Evolutionary conservation across 805 yeast species (phyloP).

Genomic region (Hanseniaspora thailandica): DNA sequence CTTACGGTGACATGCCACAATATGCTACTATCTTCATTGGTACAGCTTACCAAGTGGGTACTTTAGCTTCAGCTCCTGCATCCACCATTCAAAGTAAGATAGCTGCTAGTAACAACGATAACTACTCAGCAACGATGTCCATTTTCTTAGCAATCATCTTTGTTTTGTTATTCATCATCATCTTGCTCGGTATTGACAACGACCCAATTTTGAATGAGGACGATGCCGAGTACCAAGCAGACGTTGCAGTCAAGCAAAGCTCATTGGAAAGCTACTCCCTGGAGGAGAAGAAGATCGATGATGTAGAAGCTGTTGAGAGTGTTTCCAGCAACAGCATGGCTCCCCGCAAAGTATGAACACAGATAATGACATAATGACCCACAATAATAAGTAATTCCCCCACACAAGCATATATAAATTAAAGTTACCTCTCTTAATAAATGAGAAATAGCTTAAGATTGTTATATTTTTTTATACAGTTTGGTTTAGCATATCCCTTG

Average conservation of each 20-base stretch:
- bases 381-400: too few relatives aligned
- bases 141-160: constrained; percentile 56
- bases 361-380: not conserved
- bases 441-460: too few relatives aligned
- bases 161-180: constrained; percentile 38
- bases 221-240: not conserved
- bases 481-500: too few relatives aligned
- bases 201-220: constrained; percentile 12
- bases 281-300: not conserved
- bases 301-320: not conserved
- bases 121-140: constrained; percentile 54
- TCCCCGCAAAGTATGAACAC: not conserved
- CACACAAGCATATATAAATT: too few relatives aligned
- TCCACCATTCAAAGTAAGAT: constrained; percentile 58
- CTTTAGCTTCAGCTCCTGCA: constrained; percentile 53
- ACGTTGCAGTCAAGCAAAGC: not conserved
- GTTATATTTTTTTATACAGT: too few relatives aligned
- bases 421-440: too few relatives aligned
- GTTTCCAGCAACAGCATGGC: constrained; percentile 2
- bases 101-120: constrained; percentile 36
- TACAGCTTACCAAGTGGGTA: constrained; percentile 56
- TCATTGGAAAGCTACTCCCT: not conserved
- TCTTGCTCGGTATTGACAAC: constrained; percentile 53
- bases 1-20: constrained; percentile 33
- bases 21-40: constrained; percentile 55